Conservation (phyloP, 805 yeast species). For the Schwanniomyces sp. region DNA sequence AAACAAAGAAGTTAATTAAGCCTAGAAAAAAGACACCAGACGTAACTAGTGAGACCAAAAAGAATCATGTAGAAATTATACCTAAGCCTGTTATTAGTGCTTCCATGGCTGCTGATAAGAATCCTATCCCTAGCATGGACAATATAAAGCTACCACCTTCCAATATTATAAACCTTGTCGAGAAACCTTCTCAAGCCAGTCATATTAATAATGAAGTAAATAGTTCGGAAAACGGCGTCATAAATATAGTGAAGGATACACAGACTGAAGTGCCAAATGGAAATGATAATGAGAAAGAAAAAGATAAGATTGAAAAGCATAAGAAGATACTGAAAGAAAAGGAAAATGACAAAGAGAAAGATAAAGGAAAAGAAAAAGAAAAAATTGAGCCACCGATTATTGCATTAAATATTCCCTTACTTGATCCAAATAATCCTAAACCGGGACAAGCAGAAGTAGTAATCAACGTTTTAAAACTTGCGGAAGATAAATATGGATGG, state of each 20-base stretch:
- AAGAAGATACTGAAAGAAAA: conserved; percentile 10
- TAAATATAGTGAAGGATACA: neutral
- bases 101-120: conserved; percentile 16
- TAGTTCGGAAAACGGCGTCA: neutral
- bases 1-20: conserved; percentile 8
- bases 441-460: conserved; percentile 65
- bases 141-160: conserved; percentile 20
- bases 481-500: conserved; percentile 87
- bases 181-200: neutral
- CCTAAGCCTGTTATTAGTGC: conserved; percentile 10
- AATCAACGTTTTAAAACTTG: conserved; percentile 67
- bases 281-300: conserved; percentile 8
- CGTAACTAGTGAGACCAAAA: neutral
- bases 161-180: conserved; percentile 13
- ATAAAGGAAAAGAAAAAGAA: conserved; percentile 17
- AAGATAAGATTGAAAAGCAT: conserved; percentile 5
- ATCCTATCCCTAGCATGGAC: conserved; percentile 7
- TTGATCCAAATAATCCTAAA: conserved; percentile 44
- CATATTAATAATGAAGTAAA: neutral
- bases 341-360: conserved; percentile 10
- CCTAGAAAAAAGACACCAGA: conserved; percentile 16
- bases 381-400: conserved; percentile 44
- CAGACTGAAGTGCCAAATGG: conserved; percentile 11
- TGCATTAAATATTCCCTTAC: conserved; percentile 54
- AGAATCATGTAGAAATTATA: conserved; percentile 6